Evolutionary conservation across 2,329 filamentous ascomycete species (phyloP), one percentile per base, ranked within the genome.

Genomic region (Cordyceps farinosa): DNA sequence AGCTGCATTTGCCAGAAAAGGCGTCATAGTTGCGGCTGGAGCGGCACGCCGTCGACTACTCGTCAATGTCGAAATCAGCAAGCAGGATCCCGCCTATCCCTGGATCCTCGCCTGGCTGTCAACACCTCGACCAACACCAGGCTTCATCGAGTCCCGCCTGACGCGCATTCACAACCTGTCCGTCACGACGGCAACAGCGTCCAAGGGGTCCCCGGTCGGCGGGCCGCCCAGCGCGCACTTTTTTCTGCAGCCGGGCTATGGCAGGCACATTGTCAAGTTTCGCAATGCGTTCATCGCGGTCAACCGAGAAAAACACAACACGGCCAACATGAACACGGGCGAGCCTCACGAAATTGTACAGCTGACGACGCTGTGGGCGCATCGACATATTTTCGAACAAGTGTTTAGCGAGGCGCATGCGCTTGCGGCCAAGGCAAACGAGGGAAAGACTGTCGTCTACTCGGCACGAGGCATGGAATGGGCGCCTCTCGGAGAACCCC

Each of bases 51-150:
- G 90, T 60, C 91, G 94, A 55, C 87, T 99, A 78, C 87, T 99
- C 36, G 91, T 98, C 70, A 92, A 97, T 71, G 87, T 99, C 70
- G 95, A 99, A 77, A 97, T 99, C 76, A 94, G 91, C 75, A 90
- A 92, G 73, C 91, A 94, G 70, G 95, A 99, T 77, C 87, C 92
- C 51, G 93, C 94, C 1, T 99, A 98, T 74, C 88, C 88, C 47
- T 98, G 93, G 94, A 87, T 99, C 48, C 83, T 99, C 10, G 89
- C 93, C 67, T 99, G 95, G 93, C 90, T 99, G 74, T 93, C 92
- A 7, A 84, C 91, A 62, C 91, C 92, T 67, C 91, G 92, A 58
- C 83, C 87, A 61, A 76, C 80, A 71, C 79, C 71, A 69, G 90
- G 82, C 65, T 89, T 83, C 71, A 77, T 88, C 42, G 81, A 82